Evolutionary conservation across 2,329 filamentous ascomycete species (phyloP), one percentile per base, ranked within the genome.

Genomic region (Apiospora saccharicola): DNA sequence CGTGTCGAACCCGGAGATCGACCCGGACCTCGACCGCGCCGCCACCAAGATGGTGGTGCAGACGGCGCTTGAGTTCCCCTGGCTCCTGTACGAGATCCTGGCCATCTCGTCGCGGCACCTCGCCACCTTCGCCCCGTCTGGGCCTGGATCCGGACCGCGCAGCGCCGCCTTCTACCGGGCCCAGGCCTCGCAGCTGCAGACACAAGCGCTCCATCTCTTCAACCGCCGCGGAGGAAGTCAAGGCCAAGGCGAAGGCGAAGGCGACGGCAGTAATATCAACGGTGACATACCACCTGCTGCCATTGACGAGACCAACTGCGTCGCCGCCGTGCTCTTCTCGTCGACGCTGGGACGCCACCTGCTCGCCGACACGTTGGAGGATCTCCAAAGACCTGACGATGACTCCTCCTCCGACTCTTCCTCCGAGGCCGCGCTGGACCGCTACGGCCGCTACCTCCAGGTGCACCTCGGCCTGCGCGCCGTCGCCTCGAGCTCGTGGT

Each of bases 61-160:
- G 26, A 71, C 71, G 7, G 76, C 73, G 13, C 73, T 82, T 2
- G 71, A 76, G 6, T 72, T 75, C 1, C 81, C 82, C 2, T 84
- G 81, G 71, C 78, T 84, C 41, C 74, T 84, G 69, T 76, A 83
- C 73, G 75, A 80, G 71, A 70, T 84, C 13, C 78, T 84, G 22
- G 81, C 82, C 37, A 80, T 82, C 51, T 82, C 82, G 19, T 79
- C 83, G 2, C 78, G 79, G 2, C 81, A 82, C 69, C 74, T 83
- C 1, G 79, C 81, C 4, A 75, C 74, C 46, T 16, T 30, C 12
- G 53, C 3, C 19, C 16, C 14, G 14, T 14, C 26, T 14, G 51
- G 26, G 4, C 10, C 26, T 10, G 37, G 37, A 41, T 41, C 37
- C 37, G 37, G 37, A 41, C 37, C 37, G 37, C 37, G 37, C 37